Evolutionary conservation across 129 eudicot genomes (phyloP).

Genomic region (Calendula officinalis): DNA sequence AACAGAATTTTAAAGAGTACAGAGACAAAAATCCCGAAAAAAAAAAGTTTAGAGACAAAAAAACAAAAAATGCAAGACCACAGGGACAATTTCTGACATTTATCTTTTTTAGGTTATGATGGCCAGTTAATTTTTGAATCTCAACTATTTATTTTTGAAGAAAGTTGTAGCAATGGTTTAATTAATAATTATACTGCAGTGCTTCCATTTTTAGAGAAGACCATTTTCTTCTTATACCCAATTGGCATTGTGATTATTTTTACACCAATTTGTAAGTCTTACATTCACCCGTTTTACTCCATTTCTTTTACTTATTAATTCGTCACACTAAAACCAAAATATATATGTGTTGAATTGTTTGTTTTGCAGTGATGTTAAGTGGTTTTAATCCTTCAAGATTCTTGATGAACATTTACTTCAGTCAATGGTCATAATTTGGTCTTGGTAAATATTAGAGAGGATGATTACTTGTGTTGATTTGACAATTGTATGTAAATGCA

Average conservation of each 20-base stretch:
- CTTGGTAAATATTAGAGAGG: neutral
- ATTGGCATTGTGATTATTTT: conserved; percentile 86
- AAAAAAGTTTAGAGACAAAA: too few species aligned
- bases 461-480: conserved; percentile 1
- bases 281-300: neutral
- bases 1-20: too few species aligned
- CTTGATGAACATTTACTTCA: conserved; percentile 90
- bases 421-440: conserved; percentile 45
- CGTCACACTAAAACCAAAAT: neutral
- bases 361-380: conserved; percentile 65
- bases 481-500: conserved; percentile 9
- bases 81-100: too few species aligned
- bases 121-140: too few species aligned
- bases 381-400: conserved; percentile 98
- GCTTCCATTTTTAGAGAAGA: conserved; percentile 90
- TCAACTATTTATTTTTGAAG: neutral
- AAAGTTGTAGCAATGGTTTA: neutral
- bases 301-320: neutral
- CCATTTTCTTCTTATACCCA: conserved; percentile 91
- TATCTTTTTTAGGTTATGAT: too few species aligned
- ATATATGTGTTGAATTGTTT: neutral
- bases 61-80: too few species aligned
- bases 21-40: too few species aligned
- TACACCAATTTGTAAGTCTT: conserved; percentile 79
- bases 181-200: conserved; percentile 50